These are phyloP conservation scores for Rubia yunnanensis DNA, from an alignment of 257 asterid species.

Conservation along the genomic window DNA sequence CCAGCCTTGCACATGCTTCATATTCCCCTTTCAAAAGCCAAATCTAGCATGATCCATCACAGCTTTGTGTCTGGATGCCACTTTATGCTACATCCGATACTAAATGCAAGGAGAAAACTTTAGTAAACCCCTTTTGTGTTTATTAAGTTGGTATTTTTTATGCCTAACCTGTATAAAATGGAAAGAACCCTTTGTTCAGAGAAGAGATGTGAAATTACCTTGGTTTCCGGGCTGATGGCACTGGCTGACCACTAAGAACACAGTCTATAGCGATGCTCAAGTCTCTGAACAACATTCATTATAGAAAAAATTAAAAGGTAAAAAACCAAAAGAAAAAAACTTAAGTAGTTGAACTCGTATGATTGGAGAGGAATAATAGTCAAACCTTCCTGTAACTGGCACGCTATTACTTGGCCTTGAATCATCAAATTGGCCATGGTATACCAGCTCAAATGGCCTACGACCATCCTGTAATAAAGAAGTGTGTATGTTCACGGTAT, in stretches of 20 bases:
- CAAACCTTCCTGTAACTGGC: constrained; percentile 77
- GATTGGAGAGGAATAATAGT: background rate
- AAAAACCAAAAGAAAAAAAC: background rate
- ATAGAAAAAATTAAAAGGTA: background rate
- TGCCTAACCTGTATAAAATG: background rate
- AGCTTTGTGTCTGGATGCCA: constrained; percentile 56
- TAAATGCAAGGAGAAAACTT: constrained; percentile 20
- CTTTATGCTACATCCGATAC: constrained; percentile 91
- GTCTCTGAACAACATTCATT: constrained; percentile 42
- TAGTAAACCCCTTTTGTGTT: constrained; percentile 5
- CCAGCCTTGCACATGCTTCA: constrained; percentile 12
- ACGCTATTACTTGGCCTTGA: constrained; percentile 63
- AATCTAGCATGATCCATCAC: constrained; percentile 16
- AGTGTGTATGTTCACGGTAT: background rate
- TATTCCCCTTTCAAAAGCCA: constrained; percentile 16
- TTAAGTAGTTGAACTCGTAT: background rate
- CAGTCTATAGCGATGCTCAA: constrained; percentile 75
- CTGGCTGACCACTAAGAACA: constrained; percentile 72
- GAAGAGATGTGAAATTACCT: constrained; percentile 30
- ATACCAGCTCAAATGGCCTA: constrained; percentile 89
- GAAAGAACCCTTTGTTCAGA: background rate
- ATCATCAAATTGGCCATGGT: constrained; percentile 92
- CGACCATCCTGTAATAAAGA: constrained; percentile 62
- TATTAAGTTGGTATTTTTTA: background rate
- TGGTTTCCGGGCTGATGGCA: constrained; percentile 58